Base-by-base conservation (phyloP, 768 basidiomycete genomes). In the Russula griseocarnosa region DNA sequence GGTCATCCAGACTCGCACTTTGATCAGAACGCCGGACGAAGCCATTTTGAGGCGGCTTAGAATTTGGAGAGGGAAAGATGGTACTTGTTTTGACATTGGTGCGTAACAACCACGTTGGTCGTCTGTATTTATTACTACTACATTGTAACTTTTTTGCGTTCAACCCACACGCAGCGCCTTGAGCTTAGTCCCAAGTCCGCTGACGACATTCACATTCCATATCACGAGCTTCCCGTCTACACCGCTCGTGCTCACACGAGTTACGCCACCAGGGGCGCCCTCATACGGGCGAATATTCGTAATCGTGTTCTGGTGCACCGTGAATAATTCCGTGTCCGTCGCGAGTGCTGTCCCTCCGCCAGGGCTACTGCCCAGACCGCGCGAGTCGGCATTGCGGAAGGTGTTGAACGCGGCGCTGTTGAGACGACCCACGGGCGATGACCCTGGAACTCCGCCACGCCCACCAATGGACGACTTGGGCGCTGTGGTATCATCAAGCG, bases 291-390 rank as follows among this genome's bases (percentile, higher is more conserved):
- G 79, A 46, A 98, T 81, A 69, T 81, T 87, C n/a, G 94, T 98
- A 76, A 99, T 97, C 42, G 95, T 97, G 78, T 99, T 99, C 81
- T 98, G 97, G 73, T 98, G 97, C 55, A 97, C 82, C 16, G 97
- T 98, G 71, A 83, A 77, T 57, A 96, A 76, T 72, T 95, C 92
- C 3, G 90, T 91, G 70, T 89, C 86, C 5, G 74, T 73, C 4
- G 75, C 74, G 20, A 73, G 73, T 8, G 63, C 69, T 1, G 71
- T 69, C 0, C 77, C 76, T 11, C 71, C 74, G 11, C 79, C 72
- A 26, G 74, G 66, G 26, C 63, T 69, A 59, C 73, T 66, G 7
- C 71, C 67, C 26, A 76, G 71, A 49, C 93, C 87, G 55, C 94
- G 86, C 59, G 82, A 85, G 72, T 98, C 97, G 20, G 97, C 97